Percentiles rank a stretch among this genome's conserved stretches.
Conservation (phyloP, 1,139 yeast genomes). For the Pichia sp. region DNA sequence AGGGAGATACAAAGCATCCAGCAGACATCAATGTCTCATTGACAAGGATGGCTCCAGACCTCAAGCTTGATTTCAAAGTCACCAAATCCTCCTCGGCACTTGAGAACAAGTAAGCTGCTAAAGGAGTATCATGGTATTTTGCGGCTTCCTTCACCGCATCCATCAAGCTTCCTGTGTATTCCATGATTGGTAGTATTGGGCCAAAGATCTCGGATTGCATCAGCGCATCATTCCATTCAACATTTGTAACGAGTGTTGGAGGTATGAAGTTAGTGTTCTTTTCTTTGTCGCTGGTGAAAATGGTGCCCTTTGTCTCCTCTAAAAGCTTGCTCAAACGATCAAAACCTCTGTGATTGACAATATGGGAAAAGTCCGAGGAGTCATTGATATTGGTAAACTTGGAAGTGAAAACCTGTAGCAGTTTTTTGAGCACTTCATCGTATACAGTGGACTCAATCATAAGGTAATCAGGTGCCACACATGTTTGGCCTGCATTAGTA, state of each 20-base stretch:
- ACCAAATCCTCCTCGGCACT: constrained; percentile 45
- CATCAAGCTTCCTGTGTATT: constrained; percentile 39
- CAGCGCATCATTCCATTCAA: constrained; percentile 55
- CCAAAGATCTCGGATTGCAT: constrained; percentile 82
- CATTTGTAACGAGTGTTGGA: constrained; percentile 69
- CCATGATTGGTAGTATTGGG: constrained; percentile 72
- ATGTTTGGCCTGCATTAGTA: constrained; percentile 82
- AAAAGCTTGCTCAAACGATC: constrained; percentile 42
- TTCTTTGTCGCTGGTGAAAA: constrained; percentile 51
- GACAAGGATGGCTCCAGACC: constrained; percentile 69
- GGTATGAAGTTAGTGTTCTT: constrained; percentile 43
- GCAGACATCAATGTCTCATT: constrained; percentile 75
- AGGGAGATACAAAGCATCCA: constrained; percentile 67
- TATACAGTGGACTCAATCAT: constrained; percentile 55
- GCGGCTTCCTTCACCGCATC: constrained; percentile 43
- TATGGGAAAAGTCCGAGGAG: constrained; percentile 47
- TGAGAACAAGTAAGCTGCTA: constrained; percentile 75
- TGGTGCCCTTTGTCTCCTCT: constrained; percentile 47
- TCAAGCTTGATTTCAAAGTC: constrained; percentile 40
- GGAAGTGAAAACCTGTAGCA: constrained; percentile 36
- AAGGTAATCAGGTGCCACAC: constrained; percentile 83
- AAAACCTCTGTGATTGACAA: constrained; percentile 57
- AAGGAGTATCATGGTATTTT: constrained; percentile 69
- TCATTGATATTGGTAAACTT: constrained; percentile 37
- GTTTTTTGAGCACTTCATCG: constrained; percentile 42